These are phyloP conservation scores for Sclerotinia subarctica DNA, from an alignment of 2,329 filamentous ascomycete genomes.

Conservation along the genomic window DNA sequence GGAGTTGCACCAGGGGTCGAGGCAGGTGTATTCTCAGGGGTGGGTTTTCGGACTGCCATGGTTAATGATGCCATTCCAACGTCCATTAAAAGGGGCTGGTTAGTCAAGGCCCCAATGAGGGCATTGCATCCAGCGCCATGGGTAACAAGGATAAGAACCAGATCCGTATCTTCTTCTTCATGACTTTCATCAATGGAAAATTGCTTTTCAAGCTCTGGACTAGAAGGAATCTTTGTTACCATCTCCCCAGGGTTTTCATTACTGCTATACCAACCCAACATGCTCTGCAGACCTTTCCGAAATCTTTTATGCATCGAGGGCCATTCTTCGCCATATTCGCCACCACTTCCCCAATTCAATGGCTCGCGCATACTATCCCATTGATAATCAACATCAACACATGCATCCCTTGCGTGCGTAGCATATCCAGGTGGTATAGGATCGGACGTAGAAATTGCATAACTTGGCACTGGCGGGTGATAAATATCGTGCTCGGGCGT, in stretches of 20 bases:
- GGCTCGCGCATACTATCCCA: slow-evolving; percentile 89
- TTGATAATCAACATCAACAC: slow-evolving; percentile 82
- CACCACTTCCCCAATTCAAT: slow-evolving; percentile 82
- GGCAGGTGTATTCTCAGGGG: slow-evolving; percentile 27
- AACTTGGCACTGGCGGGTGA: slow-evolving; percentile 72
- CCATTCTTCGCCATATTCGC: slow-evolving; percentile 91
- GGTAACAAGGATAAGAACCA: slow-evolving; percentile 83
- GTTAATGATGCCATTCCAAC: slow-evolving; percentile 88
- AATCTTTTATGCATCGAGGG: slow-evolving; percentile 91
- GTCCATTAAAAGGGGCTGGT: slow-evolving; percentile 86
- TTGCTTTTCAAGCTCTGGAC: slow-evolving; percentile 36
- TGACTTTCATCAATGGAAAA: slow-evolving; percentile 41
- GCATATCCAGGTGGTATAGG: slow-evolving; percentile 87
- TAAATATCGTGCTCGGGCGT: slow-evolving; percentile 51
- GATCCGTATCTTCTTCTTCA: slow-evolving; percentile 64
- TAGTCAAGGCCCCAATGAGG: slow-evolving; percentile 84
- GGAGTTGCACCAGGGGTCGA: slow-evolving; percentile 34
- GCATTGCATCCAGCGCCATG: slow-evolving; percentile 97
- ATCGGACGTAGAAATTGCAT: slow-evolving; percentile 75
- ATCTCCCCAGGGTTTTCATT: slow-evolving; percentile 52
- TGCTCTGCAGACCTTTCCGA: slow-evolving; percentile 69
- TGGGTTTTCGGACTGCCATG: slow-evolving; percentile 67
- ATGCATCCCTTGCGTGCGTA: slow-evolving; percentile 83
- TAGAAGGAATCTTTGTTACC: slow-evolving; percentile 46
- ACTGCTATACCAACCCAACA: slow-evolving; percentile 78